Evolutionary conservation across 805 yeast species (phyloP).

Genomic region (Barnettozyma sucrosica): DNA sequence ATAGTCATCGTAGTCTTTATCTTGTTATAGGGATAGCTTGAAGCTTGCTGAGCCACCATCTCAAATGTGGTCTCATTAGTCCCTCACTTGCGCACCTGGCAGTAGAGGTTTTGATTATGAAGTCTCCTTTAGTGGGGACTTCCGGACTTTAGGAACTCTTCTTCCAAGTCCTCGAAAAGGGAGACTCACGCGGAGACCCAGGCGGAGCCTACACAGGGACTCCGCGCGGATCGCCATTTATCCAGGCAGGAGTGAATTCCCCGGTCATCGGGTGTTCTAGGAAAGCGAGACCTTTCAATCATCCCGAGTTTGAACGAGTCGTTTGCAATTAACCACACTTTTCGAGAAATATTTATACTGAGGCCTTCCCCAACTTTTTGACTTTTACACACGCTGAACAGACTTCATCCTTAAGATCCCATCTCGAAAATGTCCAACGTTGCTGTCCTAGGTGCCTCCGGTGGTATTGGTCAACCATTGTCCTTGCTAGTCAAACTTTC

Average conservation of each 20-base stretch:
- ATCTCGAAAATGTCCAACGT: slow-evolving; percentile 45
- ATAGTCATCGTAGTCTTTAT: not conserved
- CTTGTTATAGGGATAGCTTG: not conserved
- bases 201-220: not conserved
- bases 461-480: slow-evolving; percentile 92
- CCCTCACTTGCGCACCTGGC: too few species aligned
- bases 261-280: not conserved
- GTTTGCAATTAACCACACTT: not conserved
- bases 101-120: too few species aligned
- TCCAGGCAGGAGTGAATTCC: not conserved
- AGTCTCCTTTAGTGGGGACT: not conserved
- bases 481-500: slow-evolving; percentile 74
- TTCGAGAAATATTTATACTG: not conserved
- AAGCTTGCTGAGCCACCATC: not conserved
- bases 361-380: slow-evolving; percentile 1
- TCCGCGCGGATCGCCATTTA: not conserved
- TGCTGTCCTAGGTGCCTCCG: slow-evolving; percentile 86
- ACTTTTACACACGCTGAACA: not conserved
- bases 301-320: slow-evolving; percentile 1
- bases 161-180: not conserved
- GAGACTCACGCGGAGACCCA: too few species aligned
- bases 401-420: not conserved
- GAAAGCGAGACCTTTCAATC: not conserved
- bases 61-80: not conserved
- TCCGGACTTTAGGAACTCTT: not conserved